Percentiles rank a stretch among this genome's conserved stretches.
Evolutionary conservation across 192 early-diverging fungal species (phyloP).

Genomic region (Coemansia sp.): DNA sequence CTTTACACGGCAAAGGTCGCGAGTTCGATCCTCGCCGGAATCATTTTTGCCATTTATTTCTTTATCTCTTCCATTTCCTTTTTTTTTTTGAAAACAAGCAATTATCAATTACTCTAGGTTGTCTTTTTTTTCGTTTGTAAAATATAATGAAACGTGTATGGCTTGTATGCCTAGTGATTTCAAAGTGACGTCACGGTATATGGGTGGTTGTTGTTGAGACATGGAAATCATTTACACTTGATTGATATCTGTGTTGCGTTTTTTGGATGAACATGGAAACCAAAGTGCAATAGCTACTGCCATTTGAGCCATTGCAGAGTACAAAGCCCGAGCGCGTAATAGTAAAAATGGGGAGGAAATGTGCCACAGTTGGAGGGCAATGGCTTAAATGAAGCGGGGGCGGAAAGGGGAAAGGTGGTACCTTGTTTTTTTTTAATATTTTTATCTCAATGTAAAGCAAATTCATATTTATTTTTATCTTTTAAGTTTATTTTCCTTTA

Average conservation of each 20-base stretch:
- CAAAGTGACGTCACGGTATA: neutral
- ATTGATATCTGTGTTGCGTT: neutral
- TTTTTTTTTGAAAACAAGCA: neutral
- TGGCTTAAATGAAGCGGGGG: no score
- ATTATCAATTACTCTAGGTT: no score
- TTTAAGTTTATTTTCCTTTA: neutral
- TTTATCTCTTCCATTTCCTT: conserved; percentile 1
- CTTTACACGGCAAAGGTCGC: conserved; percentile 18
- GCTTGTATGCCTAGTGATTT: neutral
- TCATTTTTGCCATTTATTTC: conserved; percentile 7
- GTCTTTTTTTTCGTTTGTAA: neutral
- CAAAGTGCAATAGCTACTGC: neutral
- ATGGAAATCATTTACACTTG: neutral
- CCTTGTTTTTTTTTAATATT: neutral
- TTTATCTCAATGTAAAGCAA: neutral
- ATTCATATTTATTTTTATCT: neutral
- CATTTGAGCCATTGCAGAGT: neutral
- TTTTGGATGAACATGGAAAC: neutral
- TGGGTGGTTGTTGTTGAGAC: neutral
- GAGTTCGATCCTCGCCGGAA: conserved; percentile 20
- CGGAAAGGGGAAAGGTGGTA: neutral
- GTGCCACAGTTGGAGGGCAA: no score
- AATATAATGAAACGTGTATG: neutral
- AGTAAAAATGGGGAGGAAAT: no score
- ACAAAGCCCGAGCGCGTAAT: neutral